These are phyloP conservation scores for Cryphonectria radicalis DNA, from an alignment of 2,329 filamentous ascomycete genomes.

Conservation along the genomic window DNA sequence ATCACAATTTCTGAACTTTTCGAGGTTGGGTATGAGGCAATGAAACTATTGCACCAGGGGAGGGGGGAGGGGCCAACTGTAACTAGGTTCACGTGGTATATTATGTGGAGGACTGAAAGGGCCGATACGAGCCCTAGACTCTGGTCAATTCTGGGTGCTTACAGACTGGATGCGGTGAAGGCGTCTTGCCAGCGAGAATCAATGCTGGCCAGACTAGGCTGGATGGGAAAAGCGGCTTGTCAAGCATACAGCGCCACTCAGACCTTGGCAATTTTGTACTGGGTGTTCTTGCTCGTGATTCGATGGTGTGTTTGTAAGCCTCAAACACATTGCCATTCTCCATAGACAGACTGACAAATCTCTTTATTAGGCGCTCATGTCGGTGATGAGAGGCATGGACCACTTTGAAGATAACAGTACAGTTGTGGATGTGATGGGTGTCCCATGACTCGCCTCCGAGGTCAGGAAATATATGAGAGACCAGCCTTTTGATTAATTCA, in stretches of 20 bases:
- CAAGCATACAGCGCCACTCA: neutral
- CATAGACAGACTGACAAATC: neutral
- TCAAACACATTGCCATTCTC: neutral
- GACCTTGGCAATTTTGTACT: neutral
- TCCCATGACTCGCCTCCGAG: neutral
- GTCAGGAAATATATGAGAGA: no score
- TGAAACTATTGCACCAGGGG: neutral
- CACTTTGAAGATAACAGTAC: neutral
- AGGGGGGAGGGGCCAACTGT: neutral
- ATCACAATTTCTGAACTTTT: neutral
- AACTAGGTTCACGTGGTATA: neutral
- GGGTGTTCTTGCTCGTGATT: neutral
- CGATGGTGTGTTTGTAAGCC: neutral
- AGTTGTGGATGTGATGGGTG: neutral
- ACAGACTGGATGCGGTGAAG: neutral
- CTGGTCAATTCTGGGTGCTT: neutral
- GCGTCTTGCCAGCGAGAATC: neutral
- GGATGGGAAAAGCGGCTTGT: neutral
- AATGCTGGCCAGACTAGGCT: neutral
- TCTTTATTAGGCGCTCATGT: neutral
- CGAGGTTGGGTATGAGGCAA: neutral
- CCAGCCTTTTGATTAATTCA: no score
- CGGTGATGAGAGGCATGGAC: neutral
- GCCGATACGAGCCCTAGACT: neutral
- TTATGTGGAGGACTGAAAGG: neutral